phyloP scores from a whole-genome alignment of 345 rosid genomes.

The Bruguiera gymnorhiza region DNA sequence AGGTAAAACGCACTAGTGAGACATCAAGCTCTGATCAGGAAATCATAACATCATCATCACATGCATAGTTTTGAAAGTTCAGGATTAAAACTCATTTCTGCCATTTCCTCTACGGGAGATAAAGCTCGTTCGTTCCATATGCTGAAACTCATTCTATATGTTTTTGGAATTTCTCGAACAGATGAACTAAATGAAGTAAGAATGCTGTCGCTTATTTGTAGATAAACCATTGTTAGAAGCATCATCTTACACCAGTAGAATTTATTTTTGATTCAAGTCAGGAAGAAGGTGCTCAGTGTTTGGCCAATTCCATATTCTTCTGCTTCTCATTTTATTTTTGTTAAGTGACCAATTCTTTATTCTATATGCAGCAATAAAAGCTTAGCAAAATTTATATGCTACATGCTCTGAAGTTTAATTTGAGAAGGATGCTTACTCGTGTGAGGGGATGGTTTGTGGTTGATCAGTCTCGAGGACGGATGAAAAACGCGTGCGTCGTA shows the following conservation, averaged over 20 bases:
- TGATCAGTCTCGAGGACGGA: constrained; percentile 61
- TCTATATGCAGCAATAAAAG: background rate
- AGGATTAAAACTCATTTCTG: background rate
- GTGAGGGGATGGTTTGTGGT: constrained; percentile 78
- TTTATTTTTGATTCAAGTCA: background rate
- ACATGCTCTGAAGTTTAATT: constrained; percentile 2
- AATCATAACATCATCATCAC: background rate
- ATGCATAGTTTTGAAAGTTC: background rate
- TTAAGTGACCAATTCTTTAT: background rate
- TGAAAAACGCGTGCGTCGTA: constrained; percentile 71
- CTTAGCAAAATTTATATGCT: background rate
- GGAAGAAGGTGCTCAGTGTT: background rate
- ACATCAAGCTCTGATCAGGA: background rate
- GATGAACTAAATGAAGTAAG: background rate
- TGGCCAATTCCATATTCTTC: background rate
- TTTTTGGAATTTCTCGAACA: background rate
- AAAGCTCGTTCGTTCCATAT: background rate
- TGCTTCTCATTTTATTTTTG: too few species aligned
- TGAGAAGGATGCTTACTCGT: constrained; percentile 60
- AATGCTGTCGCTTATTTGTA: too few species aligned
- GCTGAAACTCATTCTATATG: background rate
- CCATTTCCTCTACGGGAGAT: background rate
- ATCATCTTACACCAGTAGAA: background rate
- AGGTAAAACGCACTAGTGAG: background rate
- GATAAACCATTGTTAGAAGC: too few species aligned